Evolutionary conservation across 1,284 basidiomycete species (phyloP), one percentile per base, ranked within the genome.

Genomic region (Trichosporon sp.): DNA sequence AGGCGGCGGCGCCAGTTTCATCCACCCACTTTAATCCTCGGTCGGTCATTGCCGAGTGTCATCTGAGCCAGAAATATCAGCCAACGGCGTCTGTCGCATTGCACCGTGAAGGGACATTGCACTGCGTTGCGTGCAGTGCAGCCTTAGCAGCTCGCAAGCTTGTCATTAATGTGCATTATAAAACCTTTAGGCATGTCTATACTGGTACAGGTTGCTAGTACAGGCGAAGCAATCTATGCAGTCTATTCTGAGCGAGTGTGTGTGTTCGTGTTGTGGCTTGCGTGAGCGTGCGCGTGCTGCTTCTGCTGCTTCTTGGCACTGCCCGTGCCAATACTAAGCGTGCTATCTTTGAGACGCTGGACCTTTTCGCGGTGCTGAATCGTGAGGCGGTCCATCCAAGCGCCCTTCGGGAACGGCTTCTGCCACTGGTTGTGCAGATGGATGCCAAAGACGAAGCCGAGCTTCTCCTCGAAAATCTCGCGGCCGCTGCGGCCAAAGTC

Each of bases 381-480:
- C 75, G 94, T 82, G 72, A 96, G 78, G 69, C 92, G 85, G 56
- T 92, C 89, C 0, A 97, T 88, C 93, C 94, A 94, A 0, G 94
- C 92, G 12, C 84, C 87, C 63, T 82, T 82, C 0, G 93, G 92
- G 77, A 92, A 96, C 61, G 84, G 79, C 85, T 92, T 94, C 68
- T 90, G 88, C 94, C 94, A 97, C 80, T 94, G 93, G 83, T 96
- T 96, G 82, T 97, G 95, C 76, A 98, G 80, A 85, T 96, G 94
- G 35, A 98, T 89, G 0, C 90, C 88, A 84, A 94, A 97, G 7
- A 96, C 87, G 71, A 90, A 87, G 7, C 86, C 82, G n/a, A 95
- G 84, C 71, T 87, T 88, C 40, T 83, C 78, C 77, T 94, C 90
- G 38, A 96, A 84, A 19, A 79, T 59, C 74, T 81, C 78, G 11